Percentiles rank a stretch among this genome's conserved stretches.
Evolutionary conservation across 768 basidiomycete species (phyloP).

Genomic region (Boletus sensibilis): DNA sequence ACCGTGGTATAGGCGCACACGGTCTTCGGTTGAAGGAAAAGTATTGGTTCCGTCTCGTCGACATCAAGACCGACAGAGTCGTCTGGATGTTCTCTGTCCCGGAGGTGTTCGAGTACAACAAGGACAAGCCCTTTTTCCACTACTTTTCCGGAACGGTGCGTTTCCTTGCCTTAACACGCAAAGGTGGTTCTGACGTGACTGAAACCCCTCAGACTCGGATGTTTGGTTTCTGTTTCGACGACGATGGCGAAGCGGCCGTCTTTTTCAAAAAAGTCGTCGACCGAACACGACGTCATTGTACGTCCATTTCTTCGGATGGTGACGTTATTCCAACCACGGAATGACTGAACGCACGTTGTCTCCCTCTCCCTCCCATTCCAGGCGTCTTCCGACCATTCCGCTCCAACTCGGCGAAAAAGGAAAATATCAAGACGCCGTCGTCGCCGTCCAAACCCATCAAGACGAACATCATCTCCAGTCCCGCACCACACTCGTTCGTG

Average conservation of each 20-base stretch:
- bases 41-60: slow-evolving; percentile 67
- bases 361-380: background rate
- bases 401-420: slow-evolving; percentile 28
- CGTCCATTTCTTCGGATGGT: background rate
- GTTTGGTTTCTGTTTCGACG: slow-evolving; percentile 57
- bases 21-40: slow-evolving; percentile 34
- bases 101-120: slow-evolving; percentile 62
- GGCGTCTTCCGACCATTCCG: slow-evolving; percentile 31
- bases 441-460: slow-evolving; percentile 35
- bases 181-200: background rate
- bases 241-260: slow-evolving; percentile 56
- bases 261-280: slow-evolving; percentile 62
- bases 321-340: background rate
- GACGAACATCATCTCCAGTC: slow-evolving; percentile 51
- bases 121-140: slow-evolving; percentile 92
- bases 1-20: slow-evolving; percentile 16
- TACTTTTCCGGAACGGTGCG: slow-evolving; percentile 82
- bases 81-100: slow-evolving; percentile 71
- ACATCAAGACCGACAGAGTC: slow-evolving; percentile 53
- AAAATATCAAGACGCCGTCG: slow-evolving; percentile 38
- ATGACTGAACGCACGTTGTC: background rate
- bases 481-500: slow-evolving; percentile 59
- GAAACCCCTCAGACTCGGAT: slow-evolving; percentile 36
- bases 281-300: slow-evolving; percentile 45
- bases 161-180: slow-evolving; percentile 2